These are phyloP conservation scores for Flaveria bidentis DNA, from an alignment of 129 eudicot species.

Conservation along the genomic window DNA sequence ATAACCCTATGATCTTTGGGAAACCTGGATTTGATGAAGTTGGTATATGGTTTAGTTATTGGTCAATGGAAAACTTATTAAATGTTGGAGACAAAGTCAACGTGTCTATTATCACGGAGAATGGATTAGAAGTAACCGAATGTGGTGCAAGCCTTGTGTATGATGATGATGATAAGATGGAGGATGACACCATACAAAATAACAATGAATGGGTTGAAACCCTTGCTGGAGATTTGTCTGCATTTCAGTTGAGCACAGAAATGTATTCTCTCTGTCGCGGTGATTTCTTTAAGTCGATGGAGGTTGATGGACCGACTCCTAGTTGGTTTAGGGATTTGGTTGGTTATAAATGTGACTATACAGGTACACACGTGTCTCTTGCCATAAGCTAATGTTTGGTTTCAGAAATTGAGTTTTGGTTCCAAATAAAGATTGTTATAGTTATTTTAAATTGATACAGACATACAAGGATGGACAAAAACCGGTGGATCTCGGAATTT, in stretches of 20 bases:
- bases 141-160: slow-evolving; percentile 11
- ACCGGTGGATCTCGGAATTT: background rate
- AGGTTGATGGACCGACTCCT: slow-evolving; percentile 5
- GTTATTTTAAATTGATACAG: background rate
- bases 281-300: slow-evolving; percentile 11
- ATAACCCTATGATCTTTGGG: slow-evolving; percentile 4
- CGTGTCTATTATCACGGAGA: background rate
- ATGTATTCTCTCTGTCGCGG: background rate
- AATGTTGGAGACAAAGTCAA: background rate
- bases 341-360: background rate
- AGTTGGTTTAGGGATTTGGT: slow-evolving; percentile 3
- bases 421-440: background rate
- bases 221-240: slow-evolving; percentile 1
- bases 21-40: background rate
- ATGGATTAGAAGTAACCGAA: background rate
- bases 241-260: slow-evolving; percentile 2
- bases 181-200: background rate
- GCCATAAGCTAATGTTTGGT: background rate
- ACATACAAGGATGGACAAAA: slow-evolving; percentile 9
- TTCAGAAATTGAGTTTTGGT: background rate
- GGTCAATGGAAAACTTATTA: slow-evolving; percentile 1
- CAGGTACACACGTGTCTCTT: background rate
- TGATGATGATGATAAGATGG: slow-evolving; percentile 3
- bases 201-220: background rate
- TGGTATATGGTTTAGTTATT: slow-evolving; percentile 16